Evolutionary conservation across 2,329 filamentous ascomycete species (phyloP).

Genomic region (Claviceps paspali): DNA sequence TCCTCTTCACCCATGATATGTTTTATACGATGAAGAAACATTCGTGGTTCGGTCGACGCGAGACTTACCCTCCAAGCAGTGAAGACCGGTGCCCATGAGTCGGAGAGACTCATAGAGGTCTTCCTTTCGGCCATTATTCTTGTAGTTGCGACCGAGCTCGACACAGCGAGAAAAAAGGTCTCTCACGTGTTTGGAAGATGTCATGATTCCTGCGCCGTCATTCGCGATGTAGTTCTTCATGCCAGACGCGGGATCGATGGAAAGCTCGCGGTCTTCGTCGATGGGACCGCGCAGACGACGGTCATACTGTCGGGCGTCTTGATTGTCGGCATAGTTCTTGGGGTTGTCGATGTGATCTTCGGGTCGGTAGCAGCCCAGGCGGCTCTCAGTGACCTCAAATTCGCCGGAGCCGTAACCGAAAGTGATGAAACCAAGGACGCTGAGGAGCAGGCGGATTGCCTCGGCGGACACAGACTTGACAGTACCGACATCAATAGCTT

Average conservation of each 20-base stretch:
- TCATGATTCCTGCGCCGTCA: slow-evolving; percentile 64
- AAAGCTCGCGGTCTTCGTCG: slow-evolving; percentile 49
- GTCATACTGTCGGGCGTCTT: slow-evolving; percentile 74
- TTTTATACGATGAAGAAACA: too few relatives aligned
- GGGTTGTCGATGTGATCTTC: slow-evolving; percentile 67
- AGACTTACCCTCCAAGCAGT: slow-evolving; percentile 68
- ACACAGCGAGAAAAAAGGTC: slow-evolving; percentile 64
- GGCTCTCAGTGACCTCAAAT: slow-evolving; percentile 69
- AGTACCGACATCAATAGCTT: slow-evolving; percentile 67
- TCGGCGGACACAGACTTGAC: slow-evolving; percentile 64
- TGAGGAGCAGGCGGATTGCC: slow-evolving; percentile 65
- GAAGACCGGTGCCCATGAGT: slow-evolving; percentile 59
- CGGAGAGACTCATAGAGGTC: slow-evolving; percentile 70
- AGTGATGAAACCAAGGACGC: slow-evolving; percentile 67
- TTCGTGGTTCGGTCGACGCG: too few relatives aligned
- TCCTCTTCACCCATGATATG: too few relatives aligned
- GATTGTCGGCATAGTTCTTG: slow-evolving; percentile 70
- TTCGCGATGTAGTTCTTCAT: slow-evolving; percentile 99
- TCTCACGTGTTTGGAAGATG: slow-evolving; percentile 63
- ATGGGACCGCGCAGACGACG: slow-evolving; percentile 69
- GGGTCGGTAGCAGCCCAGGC: slow-evolving; percentile 65
- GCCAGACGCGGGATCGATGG: slow-evolving; percentile 62
- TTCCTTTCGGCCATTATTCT: slow-evolving; percentile 48
- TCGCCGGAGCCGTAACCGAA: slow-evolving; percentile 78
- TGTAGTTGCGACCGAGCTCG: slow-evolving; percentile 52